phyloP scores from a whole-genome alignment of 106 monocot genomes.

The Dioscorea alata region DNA sequence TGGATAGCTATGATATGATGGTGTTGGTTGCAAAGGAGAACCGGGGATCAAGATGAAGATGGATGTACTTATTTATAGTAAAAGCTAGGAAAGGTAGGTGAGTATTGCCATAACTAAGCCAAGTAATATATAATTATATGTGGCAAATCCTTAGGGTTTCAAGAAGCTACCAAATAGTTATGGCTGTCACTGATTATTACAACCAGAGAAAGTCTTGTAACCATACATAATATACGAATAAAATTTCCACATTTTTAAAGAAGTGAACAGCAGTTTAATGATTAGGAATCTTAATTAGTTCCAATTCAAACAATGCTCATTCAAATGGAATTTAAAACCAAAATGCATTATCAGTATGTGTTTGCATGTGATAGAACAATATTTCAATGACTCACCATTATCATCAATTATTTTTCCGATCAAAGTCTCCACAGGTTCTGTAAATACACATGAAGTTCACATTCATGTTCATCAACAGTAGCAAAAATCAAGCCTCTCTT shows the following conservation, averaged over 20 bases:
- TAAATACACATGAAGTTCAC: too few relatives aligned
- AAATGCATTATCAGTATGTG: too few relatives aligned
- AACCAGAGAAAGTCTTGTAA: neutral
- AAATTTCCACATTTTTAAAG: neutral
- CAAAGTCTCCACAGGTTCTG: too few relatives aligned
- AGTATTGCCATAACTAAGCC: conserved; percentile 1
- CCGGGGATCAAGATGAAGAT: conserved; percentile 14
- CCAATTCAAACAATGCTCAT: conserved; percentile 12
- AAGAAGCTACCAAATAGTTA: conserved; percentile 7
- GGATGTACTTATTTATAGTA: conserved; percentile 27
- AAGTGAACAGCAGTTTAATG: conserved; percentile 9
- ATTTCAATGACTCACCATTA: too few relatives aligned
- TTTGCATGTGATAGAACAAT: too few relatives aligned
- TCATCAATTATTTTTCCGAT: too few relatives aligned
- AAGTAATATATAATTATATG: neutral
- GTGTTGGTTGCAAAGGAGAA: conserved; percentile 3
- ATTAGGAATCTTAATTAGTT: conserved; percentile 48
- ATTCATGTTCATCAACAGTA: too few relatives aligned
- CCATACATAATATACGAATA: conserved; percentile 3
- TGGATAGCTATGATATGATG: conserved; percentile 1
- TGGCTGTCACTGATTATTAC: neutral
- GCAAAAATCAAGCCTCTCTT: too few relatives aligned
- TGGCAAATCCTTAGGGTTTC: conserved; percentile 15
- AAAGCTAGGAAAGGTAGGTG: conserved; percentile 8
- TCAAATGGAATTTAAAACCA: too few relatives aligned